These are phyloP conservation scores for Pseudocercospora vitis DNA, from an alignment of 2,329 filamentous ascomycete genomes.

Conservation along the genomic window DNA sequence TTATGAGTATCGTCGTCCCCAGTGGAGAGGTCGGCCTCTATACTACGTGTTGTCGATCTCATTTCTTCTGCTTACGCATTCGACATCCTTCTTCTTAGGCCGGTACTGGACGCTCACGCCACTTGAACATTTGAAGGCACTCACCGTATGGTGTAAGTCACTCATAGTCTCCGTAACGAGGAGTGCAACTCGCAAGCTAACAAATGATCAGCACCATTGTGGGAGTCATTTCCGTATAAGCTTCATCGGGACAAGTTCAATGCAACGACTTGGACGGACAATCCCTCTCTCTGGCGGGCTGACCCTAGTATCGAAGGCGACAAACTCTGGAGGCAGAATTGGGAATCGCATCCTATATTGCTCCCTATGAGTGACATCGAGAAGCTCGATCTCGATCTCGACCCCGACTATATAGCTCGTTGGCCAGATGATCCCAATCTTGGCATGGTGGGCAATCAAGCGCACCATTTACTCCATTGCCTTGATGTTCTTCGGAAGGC, in stretches of 20 bases:
- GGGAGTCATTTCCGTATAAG: neutral
- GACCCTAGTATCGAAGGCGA: neutral
- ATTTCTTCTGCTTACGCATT: neutral
- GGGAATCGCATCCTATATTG: neutral
- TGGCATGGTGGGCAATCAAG: neutral
- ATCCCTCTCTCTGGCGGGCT: neutral
- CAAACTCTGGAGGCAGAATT: neutral
- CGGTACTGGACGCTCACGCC: neutral
- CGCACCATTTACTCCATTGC: neutral
- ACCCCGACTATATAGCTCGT: neutral
- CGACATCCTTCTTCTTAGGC: neutral
- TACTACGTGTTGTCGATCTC: neutral
- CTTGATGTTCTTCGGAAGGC: neutral
- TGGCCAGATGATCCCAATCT: neutral
- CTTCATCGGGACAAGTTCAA: neutral
- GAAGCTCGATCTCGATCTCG: neutral
- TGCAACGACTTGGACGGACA: neutral
- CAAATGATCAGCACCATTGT: neutral
- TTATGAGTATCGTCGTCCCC: neutral
- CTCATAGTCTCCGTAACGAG: neutral
- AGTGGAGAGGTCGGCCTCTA: neutral
- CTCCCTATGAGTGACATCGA: neutral
- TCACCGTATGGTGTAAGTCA: neutral
- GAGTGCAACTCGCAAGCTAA: constrained; percentile 1
- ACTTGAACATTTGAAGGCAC: neutral